Evolutionary conservation across 1,139 yeast species (phyloP).

Genomic region (Hansenula anomala): DNA sequence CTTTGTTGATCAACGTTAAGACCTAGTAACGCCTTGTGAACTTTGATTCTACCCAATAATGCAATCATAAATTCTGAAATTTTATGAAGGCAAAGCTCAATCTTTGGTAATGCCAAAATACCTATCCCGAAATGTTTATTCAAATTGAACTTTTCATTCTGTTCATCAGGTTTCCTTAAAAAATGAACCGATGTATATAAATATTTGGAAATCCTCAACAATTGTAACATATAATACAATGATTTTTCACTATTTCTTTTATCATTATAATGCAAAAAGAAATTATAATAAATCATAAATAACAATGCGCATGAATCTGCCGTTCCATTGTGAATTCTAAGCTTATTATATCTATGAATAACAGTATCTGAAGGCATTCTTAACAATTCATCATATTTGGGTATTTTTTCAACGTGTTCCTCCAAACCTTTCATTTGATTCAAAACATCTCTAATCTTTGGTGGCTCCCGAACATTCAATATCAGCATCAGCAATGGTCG

Average conservation of each 20-base stretch:
- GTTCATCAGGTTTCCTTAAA: slow-evolving; percentile 4
- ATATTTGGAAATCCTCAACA: neutral
- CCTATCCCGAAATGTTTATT: slow-evolving; percentile 17
- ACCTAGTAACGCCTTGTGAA: slow-evolving; percentile 10
- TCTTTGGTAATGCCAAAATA: slow-evolving; percentile 13
- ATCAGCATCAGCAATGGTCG: neutral
- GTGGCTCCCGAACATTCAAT: neutral
- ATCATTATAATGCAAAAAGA: neutral
- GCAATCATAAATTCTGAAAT: slow-evolving; percentile 14
- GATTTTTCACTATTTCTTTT: neutral
- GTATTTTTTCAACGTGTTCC: neutral
- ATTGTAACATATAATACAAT: neutral
- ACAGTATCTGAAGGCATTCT: neutral
- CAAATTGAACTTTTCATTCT: slow-evolving; percentile 10
- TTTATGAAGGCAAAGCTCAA: slow-evolving; percentile 17
- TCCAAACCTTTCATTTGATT: neutral
- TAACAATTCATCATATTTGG: neutral
- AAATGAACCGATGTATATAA: neutral
- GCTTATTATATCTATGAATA: neutral
- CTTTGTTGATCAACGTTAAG: slow-evolving; percentile 1
- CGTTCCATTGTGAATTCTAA: neutral
- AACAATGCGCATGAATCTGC: neutral
- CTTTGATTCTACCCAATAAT: slow-evolving; percentile 12
- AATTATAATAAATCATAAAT: neutral
- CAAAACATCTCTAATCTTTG: neutral